Percentiles rank a stretch among this genome's conserved stretches.
Conservation (phyloP, 164 flowering plant genomes). For the Vitis cinerea region DNA sequence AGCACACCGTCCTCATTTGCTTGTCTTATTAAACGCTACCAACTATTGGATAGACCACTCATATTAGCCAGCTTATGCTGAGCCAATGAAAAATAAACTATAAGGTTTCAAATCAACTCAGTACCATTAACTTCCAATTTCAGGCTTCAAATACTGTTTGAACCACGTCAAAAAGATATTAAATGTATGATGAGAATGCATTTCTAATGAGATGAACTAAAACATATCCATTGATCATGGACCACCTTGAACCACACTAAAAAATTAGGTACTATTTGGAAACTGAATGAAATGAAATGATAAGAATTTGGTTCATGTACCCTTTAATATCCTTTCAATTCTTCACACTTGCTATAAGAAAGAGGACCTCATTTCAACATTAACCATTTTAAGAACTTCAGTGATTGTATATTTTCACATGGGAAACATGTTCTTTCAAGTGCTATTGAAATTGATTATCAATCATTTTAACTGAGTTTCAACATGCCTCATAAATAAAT, state of each 20-base stretch:
- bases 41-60: no score
- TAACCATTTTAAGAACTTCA: no score
- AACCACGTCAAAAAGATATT: background rate
- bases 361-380: no score
- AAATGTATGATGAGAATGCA: background rate
- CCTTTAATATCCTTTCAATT: no score
- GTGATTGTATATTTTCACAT: no score
- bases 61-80: no score
- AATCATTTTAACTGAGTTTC: background rate
- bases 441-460: no score
- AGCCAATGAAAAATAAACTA: background rate
- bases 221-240: background rate
- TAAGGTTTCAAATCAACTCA: background rate
- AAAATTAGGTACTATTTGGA: background rate
- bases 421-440: no score
- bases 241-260: background rate
- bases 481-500: background rate
- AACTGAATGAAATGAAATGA: background rate
- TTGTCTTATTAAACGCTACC: no score
- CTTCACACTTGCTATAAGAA: no score
- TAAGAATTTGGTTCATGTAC: no score
- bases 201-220: background rate
- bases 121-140: background rate
- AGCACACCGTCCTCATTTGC: no score
- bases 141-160: background rate